Evolutionary conservation across 176 grass and related monocot genomes (phyloP).

Genomic region (Eragrostis nindensis): DNA sequence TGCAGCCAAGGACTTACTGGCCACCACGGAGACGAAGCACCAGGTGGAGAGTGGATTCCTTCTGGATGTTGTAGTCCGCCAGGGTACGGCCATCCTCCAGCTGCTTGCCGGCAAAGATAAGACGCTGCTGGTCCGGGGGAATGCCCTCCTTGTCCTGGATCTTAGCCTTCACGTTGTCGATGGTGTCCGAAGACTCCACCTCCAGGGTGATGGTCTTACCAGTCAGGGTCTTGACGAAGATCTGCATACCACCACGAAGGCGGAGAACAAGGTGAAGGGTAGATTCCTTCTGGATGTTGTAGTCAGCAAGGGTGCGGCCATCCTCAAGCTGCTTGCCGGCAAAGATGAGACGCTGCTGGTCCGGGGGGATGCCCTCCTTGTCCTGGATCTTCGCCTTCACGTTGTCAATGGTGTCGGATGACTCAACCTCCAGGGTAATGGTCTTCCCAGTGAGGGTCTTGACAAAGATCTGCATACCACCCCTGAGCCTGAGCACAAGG

Average conservation of each 20-base stretch:
- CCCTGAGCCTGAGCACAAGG: slow-evolving; percentile 25
- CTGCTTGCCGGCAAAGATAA: slow-evolving; percentile 70
- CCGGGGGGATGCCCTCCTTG: slow-evolving; percentile 84
- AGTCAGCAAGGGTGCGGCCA: slow-evolving; percentile 63
- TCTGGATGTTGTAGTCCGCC: slow-evolving; percentile 66
- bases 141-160: slow-evolving; percentile 87
- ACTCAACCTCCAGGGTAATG: slow-evolving; percentile 73
- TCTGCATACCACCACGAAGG: slow-evolving; percentile 53
- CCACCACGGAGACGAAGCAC: slow-evolving; percentile 70
- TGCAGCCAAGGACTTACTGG: slow-evolving; percentile 10
- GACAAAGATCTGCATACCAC: slow-evolving; percentile 76
- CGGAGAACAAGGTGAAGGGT: slow-evolving; percentile 66
- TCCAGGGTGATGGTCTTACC: slow-evolving; percentile 77
- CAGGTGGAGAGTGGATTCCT: slow-evolving; percentile 69
- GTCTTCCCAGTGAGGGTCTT: slow-evolving; percentile 91
- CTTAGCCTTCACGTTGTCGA: slow-evolving; percentile 76
- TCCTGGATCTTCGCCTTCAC: slow-evolving; percentile 87
- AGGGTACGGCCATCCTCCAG: slow-evolving; percentile 70
- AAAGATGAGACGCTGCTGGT: slow-evolving; percentile 76
- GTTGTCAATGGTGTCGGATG: slow-evolving; percentile 67
- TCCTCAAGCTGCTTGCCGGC: slow-evolving; percentile 76
- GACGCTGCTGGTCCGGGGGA: slow-evolving; percentile 67
- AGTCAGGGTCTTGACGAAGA: slow-evolving; percentile 69
- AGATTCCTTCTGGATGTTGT: slow-evolving; percentile 83
- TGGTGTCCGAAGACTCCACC: slow-evolving; percentile 54